Conservation (phyloP, 371 early-diverging fungal genomes). For the Mucor ambiguus region DNA sequence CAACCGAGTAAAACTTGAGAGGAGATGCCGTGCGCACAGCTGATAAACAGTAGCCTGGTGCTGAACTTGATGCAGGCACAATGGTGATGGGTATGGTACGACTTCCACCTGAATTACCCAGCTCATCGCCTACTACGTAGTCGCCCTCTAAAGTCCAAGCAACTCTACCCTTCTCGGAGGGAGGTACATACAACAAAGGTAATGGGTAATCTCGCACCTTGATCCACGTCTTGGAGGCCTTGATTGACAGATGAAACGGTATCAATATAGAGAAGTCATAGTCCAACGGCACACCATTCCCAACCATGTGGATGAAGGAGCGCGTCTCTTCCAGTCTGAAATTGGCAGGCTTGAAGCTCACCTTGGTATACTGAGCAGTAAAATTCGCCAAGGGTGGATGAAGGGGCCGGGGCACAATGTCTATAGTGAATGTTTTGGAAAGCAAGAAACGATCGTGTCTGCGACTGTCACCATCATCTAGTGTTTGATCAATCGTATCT, state of each 20-base stretch:
- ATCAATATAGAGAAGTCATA: constrained; percentile 52
- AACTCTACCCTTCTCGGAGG: not conserved
- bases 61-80: not conserved
- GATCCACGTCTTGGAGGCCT: constrained; percentile 36
- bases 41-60: constrained; percentile 24
- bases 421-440: constrained; percentile 11
- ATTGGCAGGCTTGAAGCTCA: constrained; percentile 35
- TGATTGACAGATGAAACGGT: constrained; percentile 45
- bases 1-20: constrained; percentile 57
- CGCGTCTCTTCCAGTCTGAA: constrained; percentile 44
- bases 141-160: constrained; percentile 35
- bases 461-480: constrained; percentile 13
- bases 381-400: constrained; percentile 45
- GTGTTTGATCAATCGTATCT: not conserved
- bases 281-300: constrained; percentile 50
- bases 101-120: constrained; percentile 29
- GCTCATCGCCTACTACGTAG: constrained; percentile 34
- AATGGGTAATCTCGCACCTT: constrained; percentile 59
- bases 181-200: constrained; percentile 56
- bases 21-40: constrained; percentile 59
- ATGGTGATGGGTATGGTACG: constrained; percentile 17
- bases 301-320: constrained; percentile 55
- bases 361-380: constrained; percentile 22
- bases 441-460: not conserved
- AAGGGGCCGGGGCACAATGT: constrained; percentile 12